Conservation (phyloP, 345 rosid genomes). For the Psidium guajava region DNA sequence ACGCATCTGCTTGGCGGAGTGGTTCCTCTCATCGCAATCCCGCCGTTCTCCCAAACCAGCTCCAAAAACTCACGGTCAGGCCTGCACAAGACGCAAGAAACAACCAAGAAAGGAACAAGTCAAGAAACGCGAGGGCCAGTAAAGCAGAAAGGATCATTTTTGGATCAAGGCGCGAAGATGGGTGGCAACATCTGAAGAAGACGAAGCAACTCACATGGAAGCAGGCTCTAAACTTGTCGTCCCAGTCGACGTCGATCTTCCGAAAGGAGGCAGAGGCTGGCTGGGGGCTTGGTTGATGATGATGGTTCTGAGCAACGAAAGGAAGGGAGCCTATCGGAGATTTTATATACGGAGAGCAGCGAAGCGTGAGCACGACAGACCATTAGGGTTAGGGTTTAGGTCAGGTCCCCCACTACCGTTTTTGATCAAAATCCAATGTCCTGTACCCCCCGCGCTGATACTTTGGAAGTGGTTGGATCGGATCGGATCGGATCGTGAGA, state of each 20-base stretch:
- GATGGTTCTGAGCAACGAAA: not conserved
- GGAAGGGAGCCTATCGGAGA: not conserved
- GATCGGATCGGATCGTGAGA: not conserved
- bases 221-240: not conserved
- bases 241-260: not conserved
- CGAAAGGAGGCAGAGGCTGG: not conserved
- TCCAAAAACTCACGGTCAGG: conserved; percentile 19
- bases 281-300: not conserved
- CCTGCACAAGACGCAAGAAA: conserved; percentile 19
- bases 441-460: not conserved
- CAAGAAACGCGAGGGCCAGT: not conserved
- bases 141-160: not conserved
- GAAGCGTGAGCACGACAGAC: not conserved
- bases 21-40: conserved; percentile 5
- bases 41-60: conserved; percentile 26
- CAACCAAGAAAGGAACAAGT: not conserved
- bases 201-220: not conserved
- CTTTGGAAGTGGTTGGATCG: not conserved
- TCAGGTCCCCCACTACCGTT: not conserved
- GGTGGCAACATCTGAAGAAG: not conserved
- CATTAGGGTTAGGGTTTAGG: not conserved
- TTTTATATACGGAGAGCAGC: not conserved
- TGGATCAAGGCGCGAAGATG: not conserved
- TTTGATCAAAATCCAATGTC: not conserved
- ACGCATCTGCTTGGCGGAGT: not conserved